Evolutionary conservation across 1,284 basidiomycete species (phyloP), one percentile per base, ranked within the genome.

Genomic region (Ustilago bromivora): DNA sequence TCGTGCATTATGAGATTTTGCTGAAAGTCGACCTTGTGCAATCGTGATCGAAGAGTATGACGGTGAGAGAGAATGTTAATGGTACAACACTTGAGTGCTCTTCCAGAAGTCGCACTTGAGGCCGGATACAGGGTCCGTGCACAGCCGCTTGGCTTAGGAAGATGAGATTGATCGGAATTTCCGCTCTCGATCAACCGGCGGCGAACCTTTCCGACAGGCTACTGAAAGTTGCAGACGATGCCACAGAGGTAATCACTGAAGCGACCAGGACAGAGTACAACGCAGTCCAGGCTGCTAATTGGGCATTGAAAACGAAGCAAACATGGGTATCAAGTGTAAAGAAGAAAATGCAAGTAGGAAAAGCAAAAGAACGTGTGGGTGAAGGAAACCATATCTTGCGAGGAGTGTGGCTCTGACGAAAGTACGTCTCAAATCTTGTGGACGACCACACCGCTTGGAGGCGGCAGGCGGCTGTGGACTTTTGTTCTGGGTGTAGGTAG

Each of bases 271-370:
- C 35, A 36, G n/a, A 52, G 28, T 35, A 34, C 46, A 57, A 57
- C 32, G 46, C 53, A 61, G 47, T 52, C 54, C 58, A 10, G 4
- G 47, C 55, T 56, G 43, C 47, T 19, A 23, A 31, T 34, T 52
- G 49, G 15, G 46, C 46, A 49, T 53, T 61, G n/a, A 11, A n/a
- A 17, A 41, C 31, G n/a, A 57, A 54, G 55, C 32, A 57, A 62
- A 54, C 9, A 31, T n/a, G 36, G 66, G 66, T 62, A 57, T 47
- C 54, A 15, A 52, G 41, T 12, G 17, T 35, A 31, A 8, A 57
- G 35, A 51, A 36, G 10, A 28, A 35, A 28, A 7, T 41, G 28
- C 23, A 41, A 34, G 40, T 23, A 52, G 23, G 53, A 46, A 9
- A 47, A n/a, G 5, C 12, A 52, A 57, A 23, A 10, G 10, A 46